phyloP scores from a whole-genome alignment of 345 rosid genomes.

The Turnera subulata region DNA sequence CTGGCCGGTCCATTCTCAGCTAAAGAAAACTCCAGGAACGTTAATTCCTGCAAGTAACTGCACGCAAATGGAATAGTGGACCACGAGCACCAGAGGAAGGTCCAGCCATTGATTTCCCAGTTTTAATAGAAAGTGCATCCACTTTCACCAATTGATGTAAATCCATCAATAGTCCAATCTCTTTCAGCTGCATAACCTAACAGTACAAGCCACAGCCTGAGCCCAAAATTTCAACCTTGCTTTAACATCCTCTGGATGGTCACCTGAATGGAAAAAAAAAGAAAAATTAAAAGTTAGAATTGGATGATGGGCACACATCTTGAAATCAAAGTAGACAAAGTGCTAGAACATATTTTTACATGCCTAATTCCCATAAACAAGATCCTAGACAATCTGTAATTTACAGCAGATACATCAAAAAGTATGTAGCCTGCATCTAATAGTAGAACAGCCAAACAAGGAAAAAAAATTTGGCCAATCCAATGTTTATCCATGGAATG shows the following conservation, averaged over 20 bases:
- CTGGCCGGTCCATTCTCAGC: slow-evolving; percentile 38
- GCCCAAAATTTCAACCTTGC: slow-evolving; percentile 98
- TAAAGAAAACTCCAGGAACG: slow-evolving; percentile 23
- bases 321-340: too few relatives aligned
- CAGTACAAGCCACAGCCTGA: slow-evolving; percentile 96
- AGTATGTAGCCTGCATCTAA: not conserved
- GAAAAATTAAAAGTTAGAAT: slow-evolving; percentile 11
- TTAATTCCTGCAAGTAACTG: slow-evolving; percentile 33
- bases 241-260: slow-evolving; percentile 95
- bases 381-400: not conserved
- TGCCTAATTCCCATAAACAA: too few relatives aligned
- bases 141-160: slow-evolving; percentile 6
- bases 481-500: too few relatives aligned
- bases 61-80: slow-evolving; percentile 16
- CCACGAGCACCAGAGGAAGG: slow-evolving; percentile 10
- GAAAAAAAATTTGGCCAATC: not conserved
- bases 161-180: slow-evolving; percentile 1
- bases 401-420: not conserved
- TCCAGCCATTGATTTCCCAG: slow-evolving; percentile 16
- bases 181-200: slow-evolving; percentile 67
- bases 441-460: not conserved
- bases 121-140: slow-evolving; percentile 6
- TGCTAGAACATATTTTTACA: too few relatives aligned
- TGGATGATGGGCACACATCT: not conserved
- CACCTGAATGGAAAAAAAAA: slow-evolving; percentile 44